These are phyloP conservation scores for Escallonia herrerae DNA, from an alignment of 129 eudicot genomes.

Conservation along the genomic window DNA sequence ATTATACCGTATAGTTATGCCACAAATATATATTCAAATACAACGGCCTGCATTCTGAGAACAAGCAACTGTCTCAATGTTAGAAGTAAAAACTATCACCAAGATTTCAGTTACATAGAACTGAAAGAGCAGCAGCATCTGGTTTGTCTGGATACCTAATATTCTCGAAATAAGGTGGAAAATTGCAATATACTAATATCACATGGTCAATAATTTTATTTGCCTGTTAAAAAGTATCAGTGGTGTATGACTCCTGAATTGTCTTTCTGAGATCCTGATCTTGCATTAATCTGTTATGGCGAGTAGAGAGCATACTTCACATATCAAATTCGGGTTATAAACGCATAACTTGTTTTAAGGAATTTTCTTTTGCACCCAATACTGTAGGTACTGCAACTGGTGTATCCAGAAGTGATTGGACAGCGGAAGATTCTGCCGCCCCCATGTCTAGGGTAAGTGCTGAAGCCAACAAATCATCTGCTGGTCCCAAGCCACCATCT, in stretches of 20 bases:
- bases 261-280: background rate
- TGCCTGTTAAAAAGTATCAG: background rate
- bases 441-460: conserved; percentile 16
- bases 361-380: conserved; percentile 3
- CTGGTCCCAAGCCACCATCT: background rate
- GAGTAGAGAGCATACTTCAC: background rate
- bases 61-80: no score
- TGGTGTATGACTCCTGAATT: background rate
- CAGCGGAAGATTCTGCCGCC: conserved; percentile 25
- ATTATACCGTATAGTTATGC: no score
- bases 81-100: no score
- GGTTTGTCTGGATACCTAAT: no score
- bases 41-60: no score
- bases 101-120: no score
- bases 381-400: conserved; percentile 30
- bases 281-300: background rate
- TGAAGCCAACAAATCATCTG: conserved; percentile 26
- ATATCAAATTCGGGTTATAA: background rate
- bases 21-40: no score
- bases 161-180: background rate
- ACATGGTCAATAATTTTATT: background rate
- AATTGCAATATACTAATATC: background rate
- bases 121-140: no score
- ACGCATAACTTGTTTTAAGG: background rate
- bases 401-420: conserved; percentile 20